phyloP scores from a whole-genome alignment of 2,329 filamentous ascomycete genomes.

The Cryphonectria carpinicola region DNA sequence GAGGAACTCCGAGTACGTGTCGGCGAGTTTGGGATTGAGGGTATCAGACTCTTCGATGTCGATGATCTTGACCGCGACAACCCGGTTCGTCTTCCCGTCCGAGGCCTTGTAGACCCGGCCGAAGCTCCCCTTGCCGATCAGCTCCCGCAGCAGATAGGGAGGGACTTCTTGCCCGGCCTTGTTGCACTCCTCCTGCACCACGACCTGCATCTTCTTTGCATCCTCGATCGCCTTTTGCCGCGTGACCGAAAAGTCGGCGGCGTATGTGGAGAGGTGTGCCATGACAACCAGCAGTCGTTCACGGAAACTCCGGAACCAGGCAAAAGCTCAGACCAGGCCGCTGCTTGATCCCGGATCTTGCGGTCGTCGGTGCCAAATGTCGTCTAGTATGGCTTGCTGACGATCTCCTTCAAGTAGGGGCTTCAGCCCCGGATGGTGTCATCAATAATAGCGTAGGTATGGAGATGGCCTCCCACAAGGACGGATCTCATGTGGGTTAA shows the following conservation, averaged over 20 bases:
- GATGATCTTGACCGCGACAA: conserved; percentile 82
- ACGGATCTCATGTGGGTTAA: not conserved
- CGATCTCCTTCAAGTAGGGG: not conserved
- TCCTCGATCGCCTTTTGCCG: conserved; percentile 68
- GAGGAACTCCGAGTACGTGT: conserved; percentile 71
- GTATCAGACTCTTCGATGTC: conserved; percentile 80
- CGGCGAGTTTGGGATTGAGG: conserved; percentile 64
- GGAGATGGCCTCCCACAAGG: not conserved
- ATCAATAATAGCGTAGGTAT: not conserved
- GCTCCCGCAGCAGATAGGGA: conserved; percentile 69
- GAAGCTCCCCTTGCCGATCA: conserved; percentile 77
- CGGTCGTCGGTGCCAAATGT: not conserved
- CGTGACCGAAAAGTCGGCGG: conserved; percentile 49
- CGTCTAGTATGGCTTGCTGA: not conserved
- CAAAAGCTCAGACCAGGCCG: not conserved
- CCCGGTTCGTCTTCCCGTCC: conserved; percentile 48
- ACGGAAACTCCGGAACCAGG: too few species aligned
- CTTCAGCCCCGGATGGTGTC: not conserved
- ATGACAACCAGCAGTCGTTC: conserved; percentile 32
- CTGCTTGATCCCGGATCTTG: not conserved
- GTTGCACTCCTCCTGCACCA: conserved; percentile 64
- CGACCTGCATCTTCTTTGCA: conserved; percentile 70
- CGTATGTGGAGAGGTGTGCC: conserved; percentile 48
- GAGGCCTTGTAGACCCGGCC: conserved; percentile 73
- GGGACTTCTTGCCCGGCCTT: conserved; percentile 64